A percentile compares a stretch with the other conserved stretches of the same genome.
phyloP scores from a whole-genome alignment of 2,329 filamentous ascomycete species.

The Cercospora sp. region DNA sequence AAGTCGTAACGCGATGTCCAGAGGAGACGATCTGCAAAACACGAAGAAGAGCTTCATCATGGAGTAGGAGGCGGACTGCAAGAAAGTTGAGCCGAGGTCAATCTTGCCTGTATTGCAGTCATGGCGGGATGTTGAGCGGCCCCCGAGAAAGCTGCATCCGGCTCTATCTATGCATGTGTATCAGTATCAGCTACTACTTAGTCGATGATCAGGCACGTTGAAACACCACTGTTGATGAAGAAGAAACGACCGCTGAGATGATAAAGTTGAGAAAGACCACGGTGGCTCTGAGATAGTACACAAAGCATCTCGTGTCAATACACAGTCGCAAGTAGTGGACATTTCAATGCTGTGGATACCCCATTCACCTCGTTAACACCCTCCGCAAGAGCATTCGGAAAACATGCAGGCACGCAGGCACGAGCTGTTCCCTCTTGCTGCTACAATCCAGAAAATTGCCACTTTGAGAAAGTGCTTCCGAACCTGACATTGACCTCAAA shows the following conservation, averaged over 20 bases:
- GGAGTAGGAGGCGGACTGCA: not conserved
- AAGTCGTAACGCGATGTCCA: not conserved
- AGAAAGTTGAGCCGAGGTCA: not conserved
- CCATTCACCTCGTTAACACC: not conserved
- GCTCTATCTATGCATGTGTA: not conserved
- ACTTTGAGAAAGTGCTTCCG: not conserved
- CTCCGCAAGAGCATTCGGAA: not conserved
- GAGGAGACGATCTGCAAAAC: not conserved
- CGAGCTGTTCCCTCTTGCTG: not conserved
- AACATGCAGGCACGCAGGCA: not conserved
- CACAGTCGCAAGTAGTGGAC: not conserved
- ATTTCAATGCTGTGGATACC: not conserved
- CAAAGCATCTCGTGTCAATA: not conserved
- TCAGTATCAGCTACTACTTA: not conserved
- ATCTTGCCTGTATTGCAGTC: not conserved
- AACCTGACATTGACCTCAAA: not conserved
- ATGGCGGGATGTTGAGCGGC: not conserved
- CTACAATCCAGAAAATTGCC: not conserved
- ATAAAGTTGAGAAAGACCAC: not conserved
- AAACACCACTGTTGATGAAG: not conserved
- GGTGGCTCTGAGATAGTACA: not conserved
- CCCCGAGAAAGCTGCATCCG: not conserved
- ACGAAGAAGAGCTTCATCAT: not conserved
- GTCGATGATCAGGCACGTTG: not conserved
- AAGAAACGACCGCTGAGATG: too few species aligned